Conservation (phyloP, 2,329 filamentous ascomycete species). For the Fusarium oligoseptatum region DNA sequence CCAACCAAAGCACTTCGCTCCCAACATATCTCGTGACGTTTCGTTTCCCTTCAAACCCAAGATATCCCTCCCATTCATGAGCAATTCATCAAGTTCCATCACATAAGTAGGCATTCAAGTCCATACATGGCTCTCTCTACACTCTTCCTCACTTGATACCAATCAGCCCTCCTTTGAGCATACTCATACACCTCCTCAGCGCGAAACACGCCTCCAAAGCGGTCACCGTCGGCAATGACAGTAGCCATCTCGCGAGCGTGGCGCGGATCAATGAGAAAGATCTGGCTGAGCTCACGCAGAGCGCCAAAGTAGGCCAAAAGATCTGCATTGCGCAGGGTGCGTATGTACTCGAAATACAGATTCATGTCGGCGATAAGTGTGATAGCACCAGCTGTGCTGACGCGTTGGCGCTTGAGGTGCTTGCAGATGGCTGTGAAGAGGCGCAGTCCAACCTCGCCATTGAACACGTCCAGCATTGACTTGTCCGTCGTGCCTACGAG, state of each 20-base stretch:
- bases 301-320: constrained; percentile 92
- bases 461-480: constrained; percentile 98
- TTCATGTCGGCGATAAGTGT: constrained; percentile 98
- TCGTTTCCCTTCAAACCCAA: constrained; percentile 5
- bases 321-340: constrained; percentile 84
- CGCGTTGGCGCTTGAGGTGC: constrained; percentile 94
- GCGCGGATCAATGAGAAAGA: constrained; percentile 87
- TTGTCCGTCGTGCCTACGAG: constrained; percentile 96
- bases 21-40: constrained; percentile 32
- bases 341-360: constrained; percentile 88
- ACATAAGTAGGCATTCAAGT: constrained; percentile 90
- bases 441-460: constrained; percentile 94
- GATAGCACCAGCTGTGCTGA: constrained; percentile 90
- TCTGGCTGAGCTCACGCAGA: constrained; percentile 91
- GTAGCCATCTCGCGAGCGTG: constrained; percentile 96
- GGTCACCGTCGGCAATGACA: constrained; percentile 91
- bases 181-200: constrained; percentile 99
- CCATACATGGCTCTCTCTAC: constrained; percentile 99
- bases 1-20: constrained; percentile 31
- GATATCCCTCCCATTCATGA: not conserved
- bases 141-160: constrained; percentile 88
- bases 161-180: constrained; percentile 92
- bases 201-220: constrained; percentile 92
- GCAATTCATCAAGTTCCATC: constrained; percentile 42
- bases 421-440: constrained; percentile 95